phyloP scores from a whole-genome alignment of 2,329 filamentous ascomycete species.

The Phialophora verrucosa region DNA sequence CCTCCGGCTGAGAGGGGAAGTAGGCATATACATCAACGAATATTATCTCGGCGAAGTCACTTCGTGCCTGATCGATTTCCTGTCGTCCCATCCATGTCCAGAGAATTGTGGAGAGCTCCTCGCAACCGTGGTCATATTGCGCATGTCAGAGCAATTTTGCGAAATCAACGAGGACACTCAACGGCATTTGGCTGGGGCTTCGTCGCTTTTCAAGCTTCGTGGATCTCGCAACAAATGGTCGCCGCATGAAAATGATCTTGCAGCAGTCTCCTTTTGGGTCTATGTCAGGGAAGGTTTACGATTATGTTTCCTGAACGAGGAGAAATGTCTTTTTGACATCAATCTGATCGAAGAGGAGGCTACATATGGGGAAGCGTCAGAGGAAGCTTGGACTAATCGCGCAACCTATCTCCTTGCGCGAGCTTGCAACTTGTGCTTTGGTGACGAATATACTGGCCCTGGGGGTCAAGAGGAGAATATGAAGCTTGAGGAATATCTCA shows the following conservation, averaged over 20 bases:
- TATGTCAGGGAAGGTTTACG: constrained; percentile 21
- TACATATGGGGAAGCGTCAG: neutral
- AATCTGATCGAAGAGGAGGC: neutral
- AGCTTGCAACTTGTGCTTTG: constrained; percentile 3
- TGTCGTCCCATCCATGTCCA: neutral
- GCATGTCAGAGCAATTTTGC: constrained; percentile 24
- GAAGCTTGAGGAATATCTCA: neutral
- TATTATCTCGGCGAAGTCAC: constrained; percentile 12
- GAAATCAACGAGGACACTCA: constrained; percentile 18
- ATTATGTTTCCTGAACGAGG: constrained; percentile 22
- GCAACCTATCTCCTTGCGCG: constrained; percentile 8
- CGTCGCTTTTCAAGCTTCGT: constrained; percentile 3
- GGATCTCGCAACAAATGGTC: constrained; percentile 4
- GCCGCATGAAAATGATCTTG: constrained; percentile 1
- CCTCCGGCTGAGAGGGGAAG: neutral
- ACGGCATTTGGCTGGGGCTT: constrained; percentile 19
- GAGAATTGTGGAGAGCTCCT: neutral
- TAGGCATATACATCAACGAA: neutral
- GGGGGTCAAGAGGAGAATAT: neutral
- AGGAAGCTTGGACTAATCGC: constrained; percentile 24
- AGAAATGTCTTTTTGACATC: constrained; percentile 19
- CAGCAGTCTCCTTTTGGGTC: constrained; percentile 19
- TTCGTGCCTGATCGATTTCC: neutral
- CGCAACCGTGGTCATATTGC: constrained; percentile 13
- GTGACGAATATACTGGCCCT: neutral